phyloP scores from a whole-genome alignment of 2,329 filamentous ascomycete species.

The Diaporthe vaccinii region DNA sequence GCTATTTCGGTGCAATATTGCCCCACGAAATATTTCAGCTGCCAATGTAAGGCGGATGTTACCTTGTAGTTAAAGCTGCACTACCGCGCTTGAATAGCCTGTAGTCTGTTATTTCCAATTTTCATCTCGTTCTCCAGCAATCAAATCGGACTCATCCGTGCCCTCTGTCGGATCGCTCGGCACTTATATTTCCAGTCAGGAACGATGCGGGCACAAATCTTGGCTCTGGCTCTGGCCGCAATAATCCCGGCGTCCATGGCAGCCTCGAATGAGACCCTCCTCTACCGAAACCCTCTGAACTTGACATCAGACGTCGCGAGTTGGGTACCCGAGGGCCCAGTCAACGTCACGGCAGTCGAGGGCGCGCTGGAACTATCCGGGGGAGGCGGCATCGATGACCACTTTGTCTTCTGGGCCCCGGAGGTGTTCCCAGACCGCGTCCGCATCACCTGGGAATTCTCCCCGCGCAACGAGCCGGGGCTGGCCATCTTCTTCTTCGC shows the following conservation, averaged over 20 bases:
- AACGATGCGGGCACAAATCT: constrained; percentile 13
- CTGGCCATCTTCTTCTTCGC: constrained; percentile 53
- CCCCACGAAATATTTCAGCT: not conserved
- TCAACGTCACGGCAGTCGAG: constrained; percentile 46
- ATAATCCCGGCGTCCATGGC: constrained; percentile 32
- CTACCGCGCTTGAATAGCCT: not conserved
- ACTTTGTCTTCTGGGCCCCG: constrained; percentile 52
- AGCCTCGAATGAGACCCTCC: constrained; percentile 43
- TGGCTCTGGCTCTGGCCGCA: constrained; percentile 3
- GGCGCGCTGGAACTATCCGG: constrained; percentile 46
- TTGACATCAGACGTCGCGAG: constrained; percentile 45
- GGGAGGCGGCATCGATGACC: constrained; percentile 47
- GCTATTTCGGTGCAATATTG: constrained; percentile 18
- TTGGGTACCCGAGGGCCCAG: constrained; percentile 50
- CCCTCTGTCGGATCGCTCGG: not conserved
- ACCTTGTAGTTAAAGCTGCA: not conserved
- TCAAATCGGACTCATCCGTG: not conserved
- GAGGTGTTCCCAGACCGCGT: constrained; percentile 50
- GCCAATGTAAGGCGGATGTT: not conserved
- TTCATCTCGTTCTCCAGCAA: no score
- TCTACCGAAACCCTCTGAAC: constrained; percentile 50
- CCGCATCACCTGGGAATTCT: constrained; percentile 51
- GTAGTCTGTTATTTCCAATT: not conserved
- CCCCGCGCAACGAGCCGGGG: constrained; percentile 48
- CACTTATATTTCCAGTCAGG: not conserved